Evolutionary conservation across 495 filamentous ascomycete species (phyloP), one percentile per base, ranked within the genome.

Genomic region (Annulohypoxylon bovei): DNA sequence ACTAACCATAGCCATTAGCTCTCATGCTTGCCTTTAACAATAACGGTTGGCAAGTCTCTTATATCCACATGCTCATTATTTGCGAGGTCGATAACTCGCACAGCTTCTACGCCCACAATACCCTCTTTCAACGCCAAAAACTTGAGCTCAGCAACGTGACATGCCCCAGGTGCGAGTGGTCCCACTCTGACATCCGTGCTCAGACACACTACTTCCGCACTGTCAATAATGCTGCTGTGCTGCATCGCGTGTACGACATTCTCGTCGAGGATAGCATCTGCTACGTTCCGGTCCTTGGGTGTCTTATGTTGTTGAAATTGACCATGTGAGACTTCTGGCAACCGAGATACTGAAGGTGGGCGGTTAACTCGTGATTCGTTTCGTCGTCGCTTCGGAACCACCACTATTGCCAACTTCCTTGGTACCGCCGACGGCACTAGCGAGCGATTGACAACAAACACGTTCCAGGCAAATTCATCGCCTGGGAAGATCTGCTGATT

Each of bases 151-250:
- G 88, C 89, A 14, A 90, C 89, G 67, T 93, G 91, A 67, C 94
- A 97, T 0, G 92, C 93, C 8, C 87, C 89, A 8, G 94, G 87
- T 75, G 83, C 88, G 55, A 89, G 87, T 42, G 93, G 93, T 0
- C 95, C 95, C 50, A 97, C 85, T 33, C 92, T 85, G 57, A 95
- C 85, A 79, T 97, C 93, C 4, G 93, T 91, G 66, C 90, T 96
- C 46, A 97, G 81, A 72, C 91, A 93, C 7, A 96, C 84, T 16
- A 98, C 73, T 60, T 95, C 92, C 7, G 89, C 87, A 33, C 86
- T 81, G 50, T 95, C 92, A n/a, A 91, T 81, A 27, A 86, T 83
- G 52, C 89, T 88, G 67, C 83, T 90, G 70, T 88, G 89, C 76
- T 97, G 94, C 84, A 92, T 90, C 20, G 92, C 90, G 79, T 95